Conservation (phyloP, 2,329 filamentous ascomycete species). For the Hypoxylon sp. region DNA sequence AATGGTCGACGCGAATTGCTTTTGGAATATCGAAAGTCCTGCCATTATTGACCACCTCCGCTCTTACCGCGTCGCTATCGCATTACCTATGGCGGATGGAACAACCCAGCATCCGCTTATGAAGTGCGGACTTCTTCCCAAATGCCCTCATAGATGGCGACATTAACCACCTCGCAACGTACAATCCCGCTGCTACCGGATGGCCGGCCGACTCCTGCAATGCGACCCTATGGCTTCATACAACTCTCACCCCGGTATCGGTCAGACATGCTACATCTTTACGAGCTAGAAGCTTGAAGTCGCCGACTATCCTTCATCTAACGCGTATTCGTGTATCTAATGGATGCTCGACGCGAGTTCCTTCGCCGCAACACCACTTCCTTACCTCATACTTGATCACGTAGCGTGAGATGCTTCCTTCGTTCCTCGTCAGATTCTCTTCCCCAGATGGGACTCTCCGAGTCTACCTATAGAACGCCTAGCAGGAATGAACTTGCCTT, state of each 20-base stretch:
- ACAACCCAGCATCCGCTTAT: slow-evolving; percentile 18
- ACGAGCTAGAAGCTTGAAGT: slow-evolving; percentile 19
- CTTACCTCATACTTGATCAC: background rate
- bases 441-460: background rate
- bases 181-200: slow-evolving; percentile 24
- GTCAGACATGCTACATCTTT: slow-evolving; percentile 24
- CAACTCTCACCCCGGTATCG: slow-evolving; percentile 22
- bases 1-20: slow-evolving; percentile 17
- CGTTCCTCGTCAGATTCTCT: background rate
- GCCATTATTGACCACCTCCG: slow-evolving; percentile 10
- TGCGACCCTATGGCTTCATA: slow-evolving; percentile 30
- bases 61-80: slow-evolving; percentile 18
- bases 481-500: slow-evolving; percentile 2
- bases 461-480: background rate
- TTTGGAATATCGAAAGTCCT: slow-evolving; percentile 7
- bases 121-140: slow-evolving; percentile 13
- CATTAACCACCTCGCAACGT: slow-evolving; percentile 9
- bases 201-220: slow-evolving; percentile 23
- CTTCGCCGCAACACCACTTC: slow-evolving; percentile 11
- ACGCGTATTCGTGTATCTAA: slow-evolving; percentile 4
- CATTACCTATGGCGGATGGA: slow-evolving; percentile 14
- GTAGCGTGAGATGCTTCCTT: slow-evolving; percentile 8
- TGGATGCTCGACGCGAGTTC: slow-evolving; percentile 5
- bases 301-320: slow-evolving; percentile 11
- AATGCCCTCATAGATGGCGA: slow-evolving; percentile 20